phyloP scores from a whole-genome alignment of 2,329 filamentous ascomycete species.

The Cordyceps tenuipes region DNA sequence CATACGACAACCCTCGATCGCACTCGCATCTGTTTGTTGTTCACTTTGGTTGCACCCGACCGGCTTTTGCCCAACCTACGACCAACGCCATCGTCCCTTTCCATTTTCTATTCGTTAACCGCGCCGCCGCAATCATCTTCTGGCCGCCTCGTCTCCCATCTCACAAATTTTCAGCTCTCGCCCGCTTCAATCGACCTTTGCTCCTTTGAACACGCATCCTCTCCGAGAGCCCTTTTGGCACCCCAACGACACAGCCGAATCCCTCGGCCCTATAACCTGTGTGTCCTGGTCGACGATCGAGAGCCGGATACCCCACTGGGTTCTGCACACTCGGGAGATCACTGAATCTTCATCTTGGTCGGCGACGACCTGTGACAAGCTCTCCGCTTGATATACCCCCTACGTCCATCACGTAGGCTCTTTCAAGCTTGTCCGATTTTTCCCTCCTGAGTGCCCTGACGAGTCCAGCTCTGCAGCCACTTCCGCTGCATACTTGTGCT shows the following conservation, averaged over 20 bases:
- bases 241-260: conserved; percentile 1
- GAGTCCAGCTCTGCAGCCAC: conserved; percentile 14
- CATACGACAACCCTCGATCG: neutral
- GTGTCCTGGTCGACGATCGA: conserved; percentile 14
- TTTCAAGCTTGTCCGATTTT: conserved; percentile 13
- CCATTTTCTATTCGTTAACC: neutral
- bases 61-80: neutral
- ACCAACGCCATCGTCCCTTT: neutral
- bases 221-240: neutral
- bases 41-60: conserved; percentile 3
- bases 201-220: neutral
- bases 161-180: neutral
- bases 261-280: neutral
- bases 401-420: conserved; percentile 2
- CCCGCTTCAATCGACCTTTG: neutral
- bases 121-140: neutral
- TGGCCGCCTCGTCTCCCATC: neutral
- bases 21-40: conserved; percentile 2
- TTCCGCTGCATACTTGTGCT: conserved; percentile 20
- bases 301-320: conserved; percentile 10
- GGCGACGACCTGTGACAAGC: conserved; percentile 6
- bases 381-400: neutral
- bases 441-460: conserved; percentile 20
- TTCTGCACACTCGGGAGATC: conserved; percentile 13
- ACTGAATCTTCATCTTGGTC: conserved; percentile 9